Evolutionary conservation across 2,329 filamentous ascomycete genomes (phyloP).

Genomic region (Aspergillus fijiensis): DNA sequence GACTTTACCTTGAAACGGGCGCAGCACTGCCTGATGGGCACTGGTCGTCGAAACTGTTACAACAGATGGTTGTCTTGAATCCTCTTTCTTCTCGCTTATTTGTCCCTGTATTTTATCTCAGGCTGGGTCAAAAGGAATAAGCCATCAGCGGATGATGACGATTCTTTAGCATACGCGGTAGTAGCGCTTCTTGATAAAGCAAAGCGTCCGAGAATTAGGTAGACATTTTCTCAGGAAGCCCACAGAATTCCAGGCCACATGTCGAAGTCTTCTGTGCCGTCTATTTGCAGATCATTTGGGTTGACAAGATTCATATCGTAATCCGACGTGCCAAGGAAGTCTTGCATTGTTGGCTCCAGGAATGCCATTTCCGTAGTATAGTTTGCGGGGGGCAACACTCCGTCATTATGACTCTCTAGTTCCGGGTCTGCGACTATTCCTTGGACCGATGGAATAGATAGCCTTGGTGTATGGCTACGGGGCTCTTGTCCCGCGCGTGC

Average conservation of each 20-base stretch:
- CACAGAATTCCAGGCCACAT: conserved; percentile 10
- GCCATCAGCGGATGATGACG: neutral
- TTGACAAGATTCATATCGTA: conserved; percentile 19
- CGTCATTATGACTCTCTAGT: neutral
- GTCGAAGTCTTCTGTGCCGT: conserved; percentile 4
- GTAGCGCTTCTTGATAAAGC: no score
- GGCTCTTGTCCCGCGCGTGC: conserved; percentile 12
- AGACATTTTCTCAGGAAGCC: conserved; percentile 5
- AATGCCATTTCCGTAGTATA: conserved; percentile 28
- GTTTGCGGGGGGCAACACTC: conserved; percentile 10
- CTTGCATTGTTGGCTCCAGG: conserved; percentile 26
- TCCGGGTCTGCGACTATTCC: neutral
- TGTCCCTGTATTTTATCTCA: no score
- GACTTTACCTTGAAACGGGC: no score
- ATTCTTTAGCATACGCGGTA: neutral
- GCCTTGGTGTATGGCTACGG: neutral
- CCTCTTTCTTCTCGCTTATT: no score
- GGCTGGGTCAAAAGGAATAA: neutral
- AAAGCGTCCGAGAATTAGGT: no score
- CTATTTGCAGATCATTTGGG: conserved; percentile 7
- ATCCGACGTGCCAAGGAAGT: conserved; percentile 24
- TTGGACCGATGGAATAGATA: neutral
- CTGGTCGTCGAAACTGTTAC: no score
- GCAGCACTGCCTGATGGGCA: no score
- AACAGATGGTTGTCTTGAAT: no score